Conservation (phyloP, 805 yeast species). For the Metschnikowia bowlesiae region DNA sequence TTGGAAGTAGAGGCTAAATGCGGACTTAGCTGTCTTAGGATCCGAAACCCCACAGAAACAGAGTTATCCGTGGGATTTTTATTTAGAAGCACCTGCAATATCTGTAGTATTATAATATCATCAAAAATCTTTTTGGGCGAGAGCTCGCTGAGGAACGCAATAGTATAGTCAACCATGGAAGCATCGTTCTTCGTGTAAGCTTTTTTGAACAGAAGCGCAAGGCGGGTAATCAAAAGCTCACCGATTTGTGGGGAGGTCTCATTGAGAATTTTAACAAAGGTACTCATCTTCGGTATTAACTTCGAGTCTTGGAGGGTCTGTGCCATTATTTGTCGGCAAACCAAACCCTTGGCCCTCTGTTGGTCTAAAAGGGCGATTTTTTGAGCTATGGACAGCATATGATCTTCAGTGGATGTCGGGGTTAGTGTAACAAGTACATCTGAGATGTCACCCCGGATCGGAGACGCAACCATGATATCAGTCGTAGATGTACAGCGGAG, state of each 20-base stretch:
- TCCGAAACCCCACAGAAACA: slow-evolving; percentile 48
- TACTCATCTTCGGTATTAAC: slow-evolving; percentile 48
- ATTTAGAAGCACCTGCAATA: slow-evolving; percentile 31
- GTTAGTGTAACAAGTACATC: background rate
- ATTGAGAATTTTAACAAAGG: slow-evolving; percentile 57
- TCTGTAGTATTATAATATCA: slow-evolving; percentile 31
- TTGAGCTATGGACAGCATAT: background rate
- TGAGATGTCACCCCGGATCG: background rate
- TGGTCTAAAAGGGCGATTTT: background rate
- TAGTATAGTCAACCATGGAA: slow-evolving; percentile 37
- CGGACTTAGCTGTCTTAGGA: slow-evolving; percentile 52
- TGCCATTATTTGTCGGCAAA: slow-evolving; percentile 55
- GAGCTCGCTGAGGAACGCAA: slow-evolving; percentile 55
- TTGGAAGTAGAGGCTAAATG: slow-evolving; percentile 41
- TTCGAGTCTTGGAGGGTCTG: slow-evolving; percentile 42
- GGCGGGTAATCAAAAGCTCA: slow-evolving; percentile 46
- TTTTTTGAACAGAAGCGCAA: slow-evolving; percentile 55
- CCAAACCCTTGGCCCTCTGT: slow-evolving; percentile 39
- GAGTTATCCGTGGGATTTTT: slow-evolving; percentile 49
- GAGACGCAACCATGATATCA: background rate
- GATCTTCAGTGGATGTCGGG: background rate
- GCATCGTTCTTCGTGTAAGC: slow-evolving; percentile 33
- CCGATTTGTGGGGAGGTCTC: slow-evolving; percentile 70
- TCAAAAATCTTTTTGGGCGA: slow-evolving; percentile 54
- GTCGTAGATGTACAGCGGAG: background rate